These are phyloP conservation scores for Gracilaria vermiculophylla DNA, from an alignment of 23 red algal species.

Conservation along the genomic window DNA sequence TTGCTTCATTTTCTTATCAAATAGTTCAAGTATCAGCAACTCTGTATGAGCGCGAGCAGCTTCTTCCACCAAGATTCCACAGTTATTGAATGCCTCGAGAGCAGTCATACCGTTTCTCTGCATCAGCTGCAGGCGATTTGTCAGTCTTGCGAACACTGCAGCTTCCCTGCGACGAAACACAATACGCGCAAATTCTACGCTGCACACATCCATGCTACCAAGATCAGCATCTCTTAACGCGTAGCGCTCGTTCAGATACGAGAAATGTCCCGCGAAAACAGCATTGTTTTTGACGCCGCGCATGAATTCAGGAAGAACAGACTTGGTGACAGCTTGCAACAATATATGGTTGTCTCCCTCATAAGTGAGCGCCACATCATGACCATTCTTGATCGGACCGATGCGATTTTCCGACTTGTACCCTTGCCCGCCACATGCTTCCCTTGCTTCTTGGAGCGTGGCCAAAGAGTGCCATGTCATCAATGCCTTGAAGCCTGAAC, in stretches of 20 bases:
- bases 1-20: constrained; percentile 9
- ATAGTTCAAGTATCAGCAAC: constrained; percentile 32
- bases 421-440: constrained; percentile 97
- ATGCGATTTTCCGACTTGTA: constrained; percentile 93
- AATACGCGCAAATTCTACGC: constrained; percentile 20
- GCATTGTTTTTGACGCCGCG: constrained; percentile 17
- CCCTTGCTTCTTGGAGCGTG: constrained; percentile 85
- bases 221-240: constrained; percentile 9
- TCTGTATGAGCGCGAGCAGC: constrained; percentile 46
- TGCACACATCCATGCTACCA: not conserved
- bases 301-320: constrained; percentile 41
- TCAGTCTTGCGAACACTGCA: constrained; percentile 21
- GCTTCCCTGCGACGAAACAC: constrained; percentile 48
- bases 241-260: constrained; percentile 50
- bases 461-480: constrained; percentile 79
- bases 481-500: constrained; percentile 87
- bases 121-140: constrained; percentile 9
- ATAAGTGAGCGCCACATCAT: constrained; percentile 73
- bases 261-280: constrained; percentile 23
- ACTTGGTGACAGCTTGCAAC: constrained; percentile 81
- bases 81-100: constrained; percentile 47
- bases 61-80: constrained; percentile 26
- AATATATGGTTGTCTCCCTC: constrained; percentile 96
- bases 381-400: constrained; percentile 59
- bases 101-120: constrained; percentile 8